A percentile compares a stretch with the other conserved stretches of the same genome.
phyloP scores from a whole-genome alignment of 495 filamentous ascomycete genomes.

The Aspergillus nidulans region DNA sequence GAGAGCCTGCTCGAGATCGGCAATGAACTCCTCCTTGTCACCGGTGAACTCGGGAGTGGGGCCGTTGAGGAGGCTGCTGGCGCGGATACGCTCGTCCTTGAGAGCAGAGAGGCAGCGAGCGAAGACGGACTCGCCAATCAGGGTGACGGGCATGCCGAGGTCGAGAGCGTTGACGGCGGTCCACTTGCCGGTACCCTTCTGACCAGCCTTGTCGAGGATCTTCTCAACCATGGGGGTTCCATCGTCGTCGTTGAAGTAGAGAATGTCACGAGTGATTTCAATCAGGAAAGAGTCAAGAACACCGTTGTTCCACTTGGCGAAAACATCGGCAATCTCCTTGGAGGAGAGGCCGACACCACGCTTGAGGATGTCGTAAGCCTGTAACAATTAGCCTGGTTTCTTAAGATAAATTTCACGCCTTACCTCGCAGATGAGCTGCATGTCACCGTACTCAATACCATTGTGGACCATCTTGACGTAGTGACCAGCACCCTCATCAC shows the following conservation, averaged over 20 bases:
- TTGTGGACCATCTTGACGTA: slow-evolving; percentile 99
- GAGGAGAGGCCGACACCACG: slow-evolving; percentile 77
- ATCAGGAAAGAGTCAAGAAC: slow-evolving; percentile 99
- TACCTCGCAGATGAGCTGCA: slow-evolving; percentile 99
- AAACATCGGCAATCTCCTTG: slow-evolving; percentile 94
- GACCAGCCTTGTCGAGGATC: slow-evolving; percentile 96
- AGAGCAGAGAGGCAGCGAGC: slow-evolving; percentile 88
- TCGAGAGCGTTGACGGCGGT: slow-evolving; percentile 98
- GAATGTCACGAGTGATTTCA: slow-evolving; percentile 96
- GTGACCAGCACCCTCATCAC: slow-evolving; percentile 97
- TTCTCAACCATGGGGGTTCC: slow-evolving; percentile 89
- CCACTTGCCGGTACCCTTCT: slow-evolving; percentile 99
- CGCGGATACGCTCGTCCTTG: slow-evolving; percentile 87
- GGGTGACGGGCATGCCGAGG: slow-evolving; percentile 96
- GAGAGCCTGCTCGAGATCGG: slow-evolving; percentile 95
- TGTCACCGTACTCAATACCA: slow-evolving; percentile 99
- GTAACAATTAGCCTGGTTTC: not conserved
- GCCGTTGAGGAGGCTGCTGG: slow-evolving; percentile 71
- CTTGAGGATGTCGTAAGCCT: slow-evolving; percentile 99
- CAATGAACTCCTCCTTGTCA: slow-evolving; percentile 87
- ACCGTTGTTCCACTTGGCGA: slow-evolving; percentile 96
- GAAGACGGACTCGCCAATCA: slow-evolving; percentile 97
- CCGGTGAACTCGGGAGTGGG: slow-evolving; percentile 77
- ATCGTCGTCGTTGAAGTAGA: slow-evolving; percentile 95
- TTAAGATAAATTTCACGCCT: not conserved